A percentile compares a stretch with the other conserved stretches of the same genome.
phyloP scores from a whole-genome alignment of 2,329 filamentous ascomycete genomes.

The Hymenoscyphus repandus region DNA sequence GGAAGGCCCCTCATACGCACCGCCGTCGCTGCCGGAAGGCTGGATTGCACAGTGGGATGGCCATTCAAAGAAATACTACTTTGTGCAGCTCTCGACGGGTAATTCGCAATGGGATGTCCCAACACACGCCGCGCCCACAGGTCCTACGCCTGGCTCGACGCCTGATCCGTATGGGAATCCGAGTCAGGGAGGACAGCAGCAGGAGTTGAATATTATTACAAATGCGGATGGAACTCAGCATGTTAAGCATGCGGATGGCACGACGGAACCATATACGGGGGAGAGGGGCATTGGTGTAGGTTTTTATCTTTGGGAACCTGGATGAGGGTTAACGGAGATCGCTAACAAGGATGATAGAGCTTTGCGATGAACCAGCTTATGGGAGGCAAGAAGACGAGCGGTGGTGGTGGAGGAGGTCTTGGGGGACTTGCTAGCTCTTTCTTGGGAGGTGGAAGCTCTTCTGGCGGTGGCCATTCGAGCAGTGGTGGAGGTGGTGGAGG shows the following conservation, averaged over 20 bases:
- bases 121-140: conserved; percentile 56
- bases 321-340: neutral
- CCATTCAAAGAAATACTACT: conserved; percentile 61
- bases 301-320: conserved; percentile 18
- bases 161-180: conserved; percentile 50
- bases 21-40: conserved; percentile 56
- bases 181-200: conserved; percentile 18
- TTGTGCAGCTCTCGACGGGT: conserved; percentile 67
- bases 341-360: conserved; percentile 20
- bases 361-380: conserved; percentile 32
- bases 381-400: conserved; percentile 28
- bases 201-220: conserved; percentile 44
- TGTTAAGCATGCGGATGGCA: conserved; percentile 54
- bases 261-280: conserved; percentile 48
- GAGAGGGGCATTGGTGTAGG: conserved; percentile 64
- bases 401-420: conserved; percentile 22
- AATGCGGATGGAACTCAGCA: conserved; percentile 59
- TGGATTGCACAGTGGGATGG: conserved; percentile 70
- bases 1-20: conserved; percentile 34
- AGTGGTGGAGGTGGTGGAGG: conserved; percentile 27
- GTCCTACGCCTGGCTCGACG: conserved; percentile 51
- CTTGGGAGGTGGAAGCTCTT: conserved; percentile 23
- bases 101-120: conserved; percentile 71
- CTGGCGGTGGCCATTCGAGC: conserved; percentile 15
- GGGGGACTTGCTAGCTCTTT: conserved; percentile 34